Conservation (phyloP, 768 basidiomycete genomes). For the Russula griseocarnosa region DNA sequence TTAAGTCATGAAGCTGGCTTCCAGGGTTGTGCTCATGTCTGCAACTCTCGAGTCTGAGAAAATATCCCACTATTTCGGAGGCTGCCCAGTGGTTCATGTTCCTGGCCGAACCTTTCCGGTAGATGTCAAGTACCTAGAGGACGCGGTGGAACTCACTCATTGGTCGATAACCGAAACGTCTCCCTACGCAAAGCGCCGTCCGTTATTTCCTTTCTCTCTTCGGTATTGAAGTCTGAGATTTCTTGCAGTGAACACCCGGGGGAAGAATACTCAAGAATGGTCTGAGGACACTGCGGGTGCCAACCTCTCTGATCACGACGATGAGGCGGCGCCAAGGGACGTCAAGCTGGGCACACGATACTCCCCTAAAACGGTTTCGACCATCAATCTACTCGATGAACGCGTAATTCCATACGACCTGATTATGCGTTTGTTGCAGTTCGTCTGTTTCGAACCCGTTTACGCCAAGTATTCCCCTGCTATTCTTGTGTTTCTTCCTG, state of each 20-base stretch:
- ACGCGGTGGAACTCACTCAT: conserved; percentile 75
- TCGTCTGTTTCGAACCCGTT: conserved; percentile 64
- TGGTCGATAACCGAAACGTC: conserved; percentile 81
- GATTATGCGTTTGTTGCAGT: conserved; percentile 77
- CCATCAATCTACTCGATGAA: conserved; percentile 83
- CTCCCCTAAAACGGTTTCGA: conserved; percentile 65
- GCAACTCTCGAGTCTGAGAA: conserved; percentile 92
- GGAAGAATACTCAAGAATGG: conserved; percentile 69
- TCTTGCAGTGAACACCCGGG: conserved; percentile 51
- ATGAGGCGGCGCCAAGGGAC: conserved; percentile 43
- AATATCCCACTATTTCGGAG: conserved; percentile 84
- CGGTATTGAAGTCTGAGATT: background rate
- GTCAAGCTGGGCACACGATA: conserved; percentile 75
- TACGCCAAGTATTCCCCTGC: conserved; percentile 66
- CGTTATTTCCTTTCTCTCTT: conserved; percentile 30
- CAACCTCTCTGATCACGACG: conserved; percentile 56
- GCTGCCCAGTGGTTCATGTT: conserved; percentile 77
- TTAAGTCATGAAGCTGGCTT: background rate
- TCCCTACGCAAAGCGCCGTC: conserved; percentile 71
- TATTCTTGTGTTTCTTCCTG: conserved; percentile 90
- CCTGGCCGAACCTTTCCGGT: conserved; percentile 97
- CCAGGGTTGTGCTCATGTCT: conserved; percentile 91
- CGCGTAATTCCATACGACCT: conserved; percentile 89
- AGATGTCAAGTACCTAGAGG: conserved; percentile 79
- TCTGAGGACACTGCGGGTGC: conserved; percentile 59